Evolutionary conservation across 1,284 basidiomycete species (phyloP).

Genomic region (Flammula alnicola): DNA sequence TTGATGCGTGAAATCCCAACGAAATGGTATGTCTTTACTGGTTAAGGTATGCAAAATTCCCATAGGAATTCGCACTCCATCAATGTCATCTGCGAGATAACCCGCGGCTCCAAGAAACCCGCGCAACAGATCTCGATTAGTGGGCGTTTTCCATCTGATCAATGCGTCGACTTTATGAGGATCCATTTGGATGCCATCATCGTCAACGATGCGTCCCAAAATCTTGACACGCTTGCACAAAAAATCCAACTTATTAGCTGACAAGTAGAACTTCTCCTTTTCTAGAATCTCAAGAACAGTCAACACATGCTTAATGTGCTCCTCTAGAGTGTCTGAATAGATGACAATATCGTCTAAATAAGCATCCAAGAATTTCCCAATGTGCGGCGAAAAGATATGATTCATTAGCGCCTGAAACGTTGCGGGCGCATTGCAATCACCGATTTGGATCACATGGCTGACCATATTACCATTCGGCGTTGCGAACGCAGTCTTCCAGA

Average conservation of each 20-base stretch:
- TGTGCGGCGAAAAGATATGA: not conserved
- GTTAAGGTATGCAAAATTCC: constrained; percentile 33
- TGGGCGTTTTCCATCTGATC: not conserved
- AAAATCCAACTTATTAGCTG: not conserved
- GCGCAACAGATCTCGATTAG: no score
- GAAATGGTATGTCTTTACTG: constrained; percentile 23
- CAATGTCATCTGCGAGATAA: constrained; percentile 35
- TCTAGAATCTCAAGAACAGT: not conserved
- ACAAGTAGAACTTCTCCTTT: not conserved
- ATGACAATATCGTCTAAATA: constrained; percentile 1
- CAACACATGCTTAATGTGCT: constrained; percentile 1
- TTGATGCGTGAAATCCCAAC: constrained; percentile 38
- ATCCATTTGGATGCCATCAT: constrained; percentile 1
- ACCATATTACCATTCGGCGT: not conserved
- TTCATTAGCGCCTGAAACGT: constrained; percentile 1
- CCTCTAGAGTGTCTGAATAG: not conserved
- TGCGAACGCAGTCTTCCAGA: no score
- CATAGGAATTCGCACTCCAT: constrained; percentile 33
- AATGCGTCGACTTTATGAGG: not conserved
- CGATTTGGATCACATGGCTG: not conserved
- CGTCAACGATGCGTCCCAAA: not conserved
- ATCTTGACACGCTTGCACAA: not conserved
- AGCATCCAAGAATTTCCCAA: not conserved
- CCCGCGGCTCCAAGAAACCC: no score
- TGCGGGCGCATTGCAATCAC: not conserved